Evolutionary conservation across 176 grass and related monocot genomes (phyloP).

Genomic region (Chloris gayana): DNA sequence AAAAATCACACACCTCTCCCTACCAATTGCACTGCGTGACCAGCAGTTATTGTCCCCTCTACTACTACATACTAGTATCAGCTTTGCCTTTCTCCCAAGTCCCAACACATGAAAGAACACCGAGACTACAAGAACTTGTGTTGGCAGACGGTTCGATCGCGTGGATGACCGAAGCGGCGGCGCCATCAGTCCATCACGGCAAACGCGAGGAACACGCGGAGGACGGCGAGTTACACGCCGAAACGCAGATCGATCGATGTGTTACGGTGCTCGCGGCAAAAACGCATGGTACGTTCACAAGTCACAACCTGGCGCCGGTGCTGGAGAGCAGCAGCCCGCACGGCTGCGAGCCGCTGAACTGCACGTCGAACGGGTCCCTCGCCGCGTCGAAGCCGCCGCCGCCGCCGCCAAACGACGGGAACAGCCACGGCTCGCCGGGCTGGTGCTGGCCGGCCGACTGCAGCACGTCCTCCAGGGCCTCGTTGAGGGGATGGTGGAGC

Average conservation of each 20-base stretch:
- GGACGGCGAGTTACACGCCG: not conserved
- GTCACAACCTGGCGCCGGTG: constrained; percentile 49
- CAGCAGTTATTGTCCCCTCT: constrained; percentile 23
- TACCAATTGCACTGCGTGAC: not conserved
- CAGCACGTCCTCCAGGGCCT: constrained; percentile 53
- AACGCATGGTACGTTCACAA: not conserved
- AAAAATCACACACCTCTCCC: constrained; percentile 16
- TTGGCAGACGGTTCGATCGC: constrained; percentile 23
- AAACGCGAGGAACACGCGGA: not conserved
- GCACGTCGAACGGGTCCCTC: constrained; percentile 58
- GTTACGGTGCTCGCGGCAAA: not conserved
- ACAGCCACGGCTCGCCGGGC: constrained; percentile 36
- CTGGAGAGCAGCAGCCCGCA: constrained; percentile 58
- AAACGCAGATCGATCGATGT: not conserved
- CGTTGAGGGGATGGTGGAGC: constrained; percentile 20
- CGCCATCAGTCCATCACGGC: not conserved
- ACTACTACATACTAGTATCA: not conserved
- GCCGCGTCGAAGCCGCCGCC: constrained; percentile 9
- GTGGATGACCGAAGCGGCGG: not conserved
- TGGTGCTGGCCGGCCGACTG: constrained; percentile 42
- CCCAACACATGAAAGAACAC: not conserved
- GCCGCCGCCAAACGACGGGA: constrained; percentile 40
- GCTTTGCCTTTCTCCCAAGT: not conserved
- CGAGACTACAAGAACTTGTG: not conserved
- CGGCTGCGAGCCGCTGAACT: constrained; percentile 46